These are phyloP conservation scores for Hanseniaspora vineae DNA, from an alignment of 805 yeast species.

Conservation along the genomic window DNA sequence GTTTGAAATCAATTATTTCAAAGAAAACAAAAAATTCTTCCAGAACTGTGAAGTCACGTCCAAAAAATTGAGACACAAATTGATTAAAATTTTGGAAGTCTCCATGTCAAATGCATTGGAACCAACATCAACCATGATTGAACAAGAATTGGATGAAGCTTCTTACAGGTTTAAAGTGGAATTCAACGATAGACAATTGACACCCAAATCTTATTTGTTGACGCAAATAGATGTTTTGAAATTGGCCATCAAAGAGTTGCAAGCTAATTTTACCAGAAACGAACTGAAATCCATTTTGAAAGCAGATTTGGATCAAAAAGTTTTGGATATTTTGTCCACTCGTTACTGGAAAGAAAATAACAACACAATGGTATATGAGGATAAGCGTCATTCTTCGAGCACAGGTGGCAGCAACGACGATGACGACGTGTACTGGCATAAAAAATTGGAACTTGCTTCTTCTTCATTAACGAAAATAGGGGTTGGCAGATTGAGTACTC, in stretches of 20 bases:
- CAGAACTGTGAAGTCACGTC: constrained; percentile 65
- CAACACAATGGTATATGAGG: constrained; percentile 4
- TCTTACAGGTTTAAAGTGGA: constrained; percentile 90
- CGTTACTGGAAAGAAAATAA: constrained; percentile 74
- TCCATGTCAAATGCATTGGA: constrained; percentile 82
- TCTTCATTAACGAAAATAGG: constrained; percentile 84
- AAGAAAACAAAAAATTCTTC: constrained; percentile 46
- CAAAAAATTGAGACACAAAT: constrained; percentile 55
- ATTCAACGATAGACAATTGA: constrained; percentile 84
- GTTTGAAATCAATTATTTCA: constrained; percentile 53
- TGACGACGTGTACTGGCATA: constrained; percentile 58
- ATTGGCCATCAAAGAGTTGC: constrained; percentile 74
- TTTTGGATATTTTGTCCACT: constrained; percentile 74
- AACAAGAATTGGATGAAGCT: constrained; percentile 87
- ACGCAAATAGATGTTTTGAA: constrained; percentile 82
- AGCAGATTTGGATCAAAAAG: constrained; percentile 79
- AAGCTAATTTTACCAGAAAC: constrained; percentile 67
- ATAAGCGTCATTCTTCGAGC: neutral
- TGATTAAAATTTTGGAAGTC: constrained; percentile 76
- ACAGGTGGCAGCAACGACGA: constrained; percentile 23
- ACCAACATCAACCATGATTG: constrained; percentile 78
- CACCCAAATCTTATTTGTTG: constrained; percentile 90
- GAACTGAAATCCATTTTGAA: constrained; percentile 71
- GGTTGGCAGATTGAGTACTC: constrained; percentile 80
- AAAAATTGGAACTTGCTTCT: constrained; percentile 72